Evolutionary conservation across 805 yeast species (phyloP), one percentile per base, ranked within the genome.

Genomic region (Zygosaccharomyces gambellarensis): DNA sequence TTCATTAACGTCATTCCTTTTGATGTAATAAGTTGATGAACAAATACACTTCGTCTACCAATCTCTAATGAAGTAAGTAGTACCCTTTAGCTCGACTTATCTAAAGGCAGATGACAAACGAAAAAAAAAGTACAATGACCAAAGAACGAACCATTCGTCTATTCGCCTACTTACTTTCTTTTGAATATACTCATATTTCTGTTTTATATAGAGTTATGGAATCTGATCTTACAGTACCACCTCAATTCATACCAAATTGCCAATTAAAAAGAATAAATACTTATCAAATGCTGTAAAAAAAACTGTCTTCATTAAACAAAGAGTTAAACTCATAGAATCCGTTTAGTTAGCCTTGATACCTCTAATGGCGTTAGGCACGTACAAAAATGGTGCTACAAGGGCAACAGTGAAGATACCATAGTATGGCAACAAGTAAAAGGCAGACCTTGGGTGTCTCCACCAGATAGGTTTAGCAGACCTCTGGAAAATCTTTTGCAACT

Each of bases 341-440:
- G 45, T 25, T 42, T 58, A 64, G 54, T 60, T 56, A 38, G 68
- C 84, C 73, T 85, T 84, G 65, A 83, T 74, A 68, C 90, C 92
- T 47, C 74, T 68, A 54, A 81, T 65, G 61, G 94, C 90, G 72
- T 89, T 83, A 61, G 82, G 87, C 45, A 81, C 68, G 77, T 81
- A 85, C 74, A 71, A 79, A 59, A 83, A 74, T 53, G 94, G 85
- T 52, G 79, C 77, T 51, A 75, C 76, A 45, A 87, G 80, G 56
- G 87, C 74, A 53, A 83, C 76, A 48, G 87, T 73, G 70, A 87
- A 83, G 53, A 82, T 74, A 54, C 87, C 87, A 74, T 77, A 83
- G 79, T 82, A 87, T 65, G 95, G 95, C 72, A 82, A 83, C 58
- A 87, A 77, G 67, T 83, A 70, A 62, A 77, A 73, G 72, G 85